Conservation (phyloP, 352 stramenopile species). For the Pythium apleroticum region DNA sequence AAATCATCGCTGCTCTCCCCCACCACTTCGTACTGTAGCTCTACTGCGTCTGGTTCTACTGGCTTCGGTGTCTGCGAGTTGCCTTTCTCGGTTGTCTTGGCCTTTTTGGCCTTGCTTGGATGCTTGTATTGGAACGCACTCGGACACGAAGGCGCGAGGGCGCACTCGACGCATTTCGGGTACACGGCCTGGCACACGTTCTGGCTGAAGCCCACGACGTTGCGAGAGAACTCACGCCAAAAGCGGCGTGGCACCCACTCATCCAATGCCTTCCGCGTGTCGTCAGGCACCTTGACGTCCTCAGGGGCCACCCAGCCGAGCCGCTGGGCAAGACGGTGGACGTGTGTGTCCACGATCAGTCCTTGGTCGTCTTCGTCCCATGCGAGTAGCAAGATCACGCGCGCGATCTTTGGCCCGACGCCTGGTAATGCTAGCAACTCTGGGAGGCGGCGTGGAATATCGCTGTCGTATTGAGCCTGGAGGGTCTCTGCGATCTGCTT, state of each 20-base stretch:
- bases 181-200: conserved; percentile 51
- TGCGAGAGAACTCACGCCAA: conserved; percentile 59
- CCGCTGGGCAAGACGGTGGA: conserved; percentile 66
- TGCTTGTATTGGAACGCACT: conserved; percentile 37
- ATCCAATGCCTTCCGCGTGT: conserved; percentile 55
- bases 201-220: conserved; percentile 79
- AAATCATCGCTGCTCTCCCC: conserved; percentile 4
- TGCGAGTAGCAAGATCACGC: conserved; percentile 59
- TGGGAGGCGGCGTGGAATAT: conserved; percentile 50
- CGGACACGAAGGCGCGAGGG: conserved; percentile 50
- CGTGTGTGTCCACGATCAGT: conserved; percentile 79
- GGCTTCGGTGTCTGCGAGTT: neutral
- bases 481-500: conserved; percentile 50
- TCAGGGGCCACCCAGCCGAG: conserved; percentile 44
- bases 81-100: conserved; percentile 16
- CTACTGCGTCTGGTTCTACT: neutral
- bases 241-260: conserved; percentile 60
- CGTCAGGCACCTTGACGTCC: conserved; percentile 33
- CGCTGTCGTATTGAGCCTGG: conserved; percentile 31
- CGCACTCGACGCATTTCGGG: conserved; percentile 58
- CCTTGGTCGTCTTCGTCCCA: conserved; percentile 59
- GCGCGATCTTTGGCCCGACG: conserved; percentile 74
- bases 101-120: conserved; percentile 8
- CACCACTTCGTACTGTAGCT: neutral
- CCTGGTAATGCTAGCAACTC: conserved; percentile 55